These are phyloP conservation scores for Aspergillus ochraceoroseus DNA, from an alignment of 2,329 filamentous ascomycete genomes.

Conservation along the genomic window DNA sequence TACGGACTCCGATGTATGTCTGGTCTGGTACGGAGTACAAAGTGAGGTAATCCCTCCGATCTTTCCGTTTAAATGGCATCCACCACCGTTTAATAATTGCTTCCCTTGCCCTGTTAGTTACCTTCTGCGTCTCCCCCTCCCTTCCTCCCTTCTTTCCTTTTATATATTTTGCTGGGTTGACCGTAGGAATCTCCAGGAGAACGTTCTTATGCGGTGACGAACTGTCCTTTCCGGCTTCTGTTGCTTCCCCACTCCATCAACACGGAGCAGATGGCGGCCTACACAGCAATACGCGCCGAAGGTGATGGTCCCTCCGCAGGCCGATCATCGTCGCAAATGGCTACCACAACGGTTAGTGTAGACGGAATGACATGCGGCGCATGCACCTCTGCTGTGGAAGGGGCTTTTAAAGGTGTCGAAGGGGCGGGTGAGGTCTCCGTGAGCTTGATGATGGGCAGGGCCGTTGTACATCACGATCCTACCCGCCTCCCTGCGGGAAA, in stretches of 20 bases:
- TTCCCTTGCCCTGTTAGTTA: no score
- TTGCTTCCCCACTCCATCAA: slow-evolving; percentile 18
- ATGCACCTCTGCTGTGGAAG: slow-evolving; percentile 92
- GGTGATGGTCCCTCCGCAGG: slow-evolving; percentile 13
- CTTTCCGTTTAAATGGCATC: no score
- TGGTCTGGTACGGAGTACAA: no score
- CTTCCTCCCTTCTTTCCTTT: slow-evolving; percentile 9
- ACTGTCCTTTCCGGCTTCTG: slow-evolving; percentile 9
- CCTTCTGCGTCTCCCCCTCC: slow-evolving; percentile 4
- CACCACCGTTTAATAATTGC: no score
- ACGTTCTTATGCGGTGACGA: slow-evolving; percentile 21
- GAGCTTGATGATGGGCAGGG: slow-evolving; percentile 89
- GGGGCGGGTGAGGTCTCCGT: slow-evolving; percentile 85
- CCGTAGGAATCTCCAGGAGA: slow-evolving; percentile 1
- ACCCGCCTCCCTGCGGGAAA: slow-evolving; percentile 66
- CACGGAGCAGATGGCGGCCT: slow-evolving; percentile 21
- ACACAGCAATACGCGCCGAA: slow-evolving; percentile 19
- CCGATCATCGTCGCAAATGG: slow-evolving; percentile 59
- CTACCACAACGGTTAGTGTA: slow-evolving; percentile 84
- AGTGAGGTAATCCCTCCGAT: no score
- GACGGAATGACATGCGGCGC: slow-evolving; percentile 86
- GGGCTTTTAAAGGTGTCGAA: slow-evolving; percentile 74
- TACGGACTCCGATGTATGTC: no score
- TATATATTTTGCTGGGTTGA: background rate
- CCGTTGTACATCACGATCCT: slow-evolving; percentile 88